Evolutionary conservation across 257 asterid genomes (phyloP).

Genomic region (Plectranthus barbatus): DNA sequence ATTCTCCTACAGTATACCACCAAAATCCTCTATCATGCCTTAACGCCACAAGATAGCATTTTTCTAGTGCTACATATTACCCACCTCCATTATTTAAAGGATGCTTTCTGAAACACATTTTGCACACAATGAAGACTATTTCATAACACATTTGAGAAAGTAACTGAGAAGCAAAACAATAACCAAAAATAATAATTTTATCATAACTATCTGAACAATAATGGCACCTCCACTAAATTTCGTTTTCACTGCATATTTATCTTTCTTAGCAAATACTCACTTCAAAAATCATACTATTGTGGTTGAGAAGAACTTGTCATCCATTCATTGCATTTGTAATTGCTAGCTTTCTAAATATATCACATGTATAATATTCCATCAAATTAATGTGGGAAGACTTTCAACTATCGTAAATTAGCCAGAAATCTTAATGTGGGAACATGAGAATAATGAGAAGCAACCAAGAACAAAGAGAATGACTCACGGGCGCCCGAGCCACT

Average conservation of each 20-base stretch:
- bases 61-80: neutral
- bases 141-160: neutral
- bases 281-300: neutral
- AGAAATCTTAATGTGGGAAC: neutral
- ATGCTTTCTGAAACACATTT: neutral
- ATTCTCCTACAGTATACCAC: neutral
- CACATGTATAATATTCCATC: neutral
- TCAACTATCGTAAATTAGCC: neutral
- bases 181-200: neutral
- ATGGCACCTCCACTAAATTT: neutral
- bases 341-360: neutral
- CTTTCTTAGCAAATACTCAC: neutral
- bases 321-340: neutral
- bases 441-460: neutral
- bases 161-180: neutral
- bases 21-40: neutral
- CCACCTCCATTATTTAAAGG: neutral
- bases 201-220: neutral
- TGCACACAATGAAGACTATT: neutral
- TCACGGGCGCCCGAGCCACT: slow-evolving; percentile 87
- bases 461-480: slow-evolving; percentile 16
- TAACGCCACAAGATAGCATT: neutral
- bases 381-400: neutral
- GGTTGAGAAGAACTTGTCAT: neutral
- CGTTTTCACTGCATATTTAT: no score